Evolutionary conservation across 192 early-diverging fungal species (phyloP).

Genomic region (Podila verticillata): DNA sequence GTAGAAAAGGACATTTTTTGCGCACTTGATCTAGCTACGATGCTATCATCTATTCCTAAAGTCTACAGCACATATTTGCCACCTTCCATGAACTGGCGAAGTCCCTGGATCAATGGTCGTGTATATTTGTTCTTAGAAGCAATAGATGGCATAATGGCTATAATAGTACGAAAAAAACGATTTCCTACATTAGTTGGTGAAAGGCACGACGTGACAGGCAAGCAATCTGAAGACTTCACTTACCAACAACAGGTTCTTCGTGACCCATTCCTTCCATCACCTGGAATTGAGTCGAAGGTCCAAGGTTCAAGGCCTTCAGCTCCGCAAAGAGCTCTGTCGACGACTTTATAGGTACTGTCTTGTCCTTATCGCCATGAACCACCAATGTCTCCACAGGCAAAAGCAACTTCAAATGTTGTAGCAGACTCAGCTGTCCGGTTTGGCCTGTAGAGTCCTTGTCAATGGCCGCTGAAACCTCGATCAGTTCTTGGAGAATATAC

Average conservation of each 20-base stretch:
- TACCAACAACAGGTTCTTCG: constrained; percentile 44
- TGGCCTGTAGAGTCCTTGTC: constrained; percentile 30
- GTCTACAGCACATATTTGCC: not conserved
- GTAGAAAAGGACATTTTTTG: too few species aligned
- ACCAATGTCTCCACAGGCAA: constrained; percentile 49
- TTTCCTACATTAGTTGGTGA: too few species aligned
- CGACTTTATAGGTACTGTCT: constrained; percentile 35
- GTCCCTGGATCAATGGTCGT: constrained; percentile 19
- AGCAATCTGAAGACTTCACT: not conserved
- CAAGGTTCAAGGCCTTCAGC: constrained; percentile 42
- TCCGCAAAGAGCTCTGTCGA: constrained; percentile 39
- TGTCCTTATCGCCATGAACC: constrained; percentile 51
- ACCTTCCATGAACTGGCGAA: constrained; percentile 36
- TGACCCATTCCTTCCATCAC: constrained; percentile 43
- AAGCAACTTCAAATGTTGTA: constrained; percentile 37
- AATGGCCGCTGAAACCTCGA: not conserved
- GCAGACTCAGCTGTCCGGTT: constrained; percentile 28
- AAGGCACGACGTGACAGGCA: not conserved
- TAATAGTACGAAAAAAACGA: constrained; percentile 2
- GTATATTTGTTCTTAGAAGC: constrained; percentile 9
- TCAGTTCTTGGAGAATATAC: constrained; percentile 33
- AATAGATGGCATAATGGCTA: not conserved
- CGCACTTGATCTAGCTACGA: too few species aligned
- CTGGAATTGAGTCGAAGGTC: constrained; percentile 24
- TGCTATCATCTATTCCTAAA: not conserved